phyloP scores from a whole-genome alignment of 73 alveolate species.

The Uronychia binucleata region DNA sequence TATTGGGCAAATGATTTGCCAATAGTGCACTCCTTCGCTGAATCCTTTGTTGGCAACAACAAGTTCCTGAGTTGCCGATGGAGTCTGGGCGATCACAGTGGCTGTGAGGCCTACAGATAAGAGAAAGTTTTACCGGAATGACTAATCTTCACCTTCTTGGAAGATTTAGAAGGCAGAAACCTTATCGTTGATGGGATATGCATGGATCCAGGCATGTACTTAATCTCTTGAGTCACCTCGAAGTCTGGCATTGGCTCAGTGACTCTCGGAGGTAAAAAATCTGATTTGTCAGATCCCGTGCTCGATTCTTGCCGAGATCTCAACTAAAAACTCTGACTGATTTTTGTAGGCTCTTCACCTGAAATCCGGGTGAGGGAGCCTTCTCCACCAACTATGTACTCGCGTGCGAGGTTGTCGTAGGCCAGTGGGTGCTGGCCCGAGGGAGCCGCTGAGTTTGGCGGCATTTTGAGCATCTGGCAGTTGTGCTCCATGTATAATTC shows the following conservation, averaged over 20 bases:
- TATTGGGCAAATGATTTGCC: constrained; percentile 75
- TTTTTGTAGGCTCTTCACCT: too few relatives aligned
- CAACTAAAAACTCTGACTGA: too few relatives aligned
- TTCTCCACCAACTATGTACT: too few relatives aligned
- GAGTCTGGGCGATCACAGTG: background rate
- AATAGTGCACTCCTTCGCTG: constrained; percentile 72
- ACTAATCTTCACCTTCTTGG: background rate
- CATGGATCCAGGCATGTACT: background rate
- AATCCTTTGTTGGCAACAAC: constrained; percentile 43
- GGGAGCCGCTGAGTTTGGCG: too few relatives aligned
- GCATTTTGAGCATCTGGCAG: too few relatives aligned
- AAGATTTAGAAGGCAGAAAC: background rate
- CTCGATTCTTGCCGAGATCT: too few relatives aligned
- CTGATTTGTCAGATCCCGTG: too few relatives aligned
- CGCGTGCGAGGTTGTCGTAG: too few relatives aligned
- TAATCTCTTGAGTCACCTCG: background rate
- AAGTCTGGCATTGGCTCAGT: background rate
- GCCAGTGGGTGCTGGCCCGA: too few relatives aligned
- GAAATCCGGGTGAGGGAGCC: too few relatives aligned
- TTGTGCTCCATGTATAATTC: too few relatives aligned
- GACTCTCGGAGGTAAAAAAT: background rate
- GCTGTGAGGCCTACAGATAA: background rate
- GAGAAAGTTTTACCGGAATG: background rate
- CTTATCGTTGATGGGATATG: background rate
- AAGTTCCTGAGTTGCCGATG: background rate